phyloP scores from a whole-genome alignment of 2,329 filamentous ascomycete genomes.

The Fusarium nanum region DNA sequence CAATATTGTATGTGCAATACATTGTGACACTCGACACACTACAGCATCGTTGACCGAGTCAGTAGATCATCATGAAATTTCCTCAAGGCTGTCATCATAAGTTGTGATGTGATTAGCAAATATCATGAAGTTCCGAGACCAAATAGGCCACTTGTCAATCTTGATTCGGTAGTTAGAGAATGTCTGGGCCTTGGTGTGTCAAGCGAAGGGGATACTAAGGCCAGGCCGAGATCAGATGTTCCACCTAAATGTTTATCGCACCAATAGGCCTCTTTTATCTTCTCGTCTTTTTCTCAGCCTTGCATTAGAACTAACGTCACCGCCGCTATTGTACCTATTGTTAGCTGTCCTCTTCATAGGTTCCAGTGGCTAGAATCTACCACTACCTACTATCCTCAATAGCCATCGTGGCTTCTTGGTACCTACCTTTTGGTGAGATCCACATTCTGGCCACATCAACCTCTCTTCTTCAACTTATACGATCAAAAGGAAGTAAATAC shows the following conservation, averaged over 20 bases:
- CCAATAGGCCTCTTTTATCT: slow-evolving; percentile 28
- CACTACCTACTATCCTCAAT: slow-evolving; percentile 33
- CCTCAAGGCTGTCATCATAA: neutral
- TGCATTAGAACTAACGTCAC: slow-evolving; percentile 44
- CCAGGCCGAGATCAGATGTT: slow-evolving; percentile 16
- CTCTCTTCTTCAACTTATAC: slow-evolving; percentile 39
- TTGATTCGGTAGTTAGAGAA: slow-evolving; percentile 26
- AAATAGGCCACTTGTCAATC: slow-evolving; percentile 39
- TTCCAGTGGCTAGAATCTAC: slow-evolving; percentile 39
- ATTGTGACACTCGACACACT: neutral
- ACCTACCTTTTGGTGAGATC: slow-evolving; percentile 34
- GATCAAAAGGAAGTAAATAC: slow-evolving; percentile 25
- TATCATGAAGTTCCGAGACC: slow-evolving; percentile 37
- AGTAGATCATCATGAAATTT: slow-evolving; percentile 26
- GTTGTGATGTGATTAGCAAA: slow-evolving; percentile 14
- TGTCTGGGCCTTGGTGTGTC: slow-evolving; percentile 31
- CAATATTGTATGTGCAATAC: neutral
- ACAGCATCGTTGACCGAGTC: neutral
- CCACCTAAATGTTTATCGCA: slow-evolving; percentile 34
- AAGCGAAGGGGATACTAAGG: slow-evolving; percentile 28
- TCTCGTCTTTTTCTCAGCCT: slow-evolving; percentile 42
- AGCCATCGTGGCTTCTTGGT: slow-evolving; percentile 48
- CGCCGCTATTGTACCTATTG: slow-evolving; percentile 35
- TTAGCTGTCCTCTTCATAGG: slow-evolving; percentile 53
- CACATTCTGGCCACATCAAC: slow-evolving; percentile 53